Conservation (phyloP, 495 filamentous ascomycete species). For the Aspergillus sclerotiicarbonarius region DNA sequence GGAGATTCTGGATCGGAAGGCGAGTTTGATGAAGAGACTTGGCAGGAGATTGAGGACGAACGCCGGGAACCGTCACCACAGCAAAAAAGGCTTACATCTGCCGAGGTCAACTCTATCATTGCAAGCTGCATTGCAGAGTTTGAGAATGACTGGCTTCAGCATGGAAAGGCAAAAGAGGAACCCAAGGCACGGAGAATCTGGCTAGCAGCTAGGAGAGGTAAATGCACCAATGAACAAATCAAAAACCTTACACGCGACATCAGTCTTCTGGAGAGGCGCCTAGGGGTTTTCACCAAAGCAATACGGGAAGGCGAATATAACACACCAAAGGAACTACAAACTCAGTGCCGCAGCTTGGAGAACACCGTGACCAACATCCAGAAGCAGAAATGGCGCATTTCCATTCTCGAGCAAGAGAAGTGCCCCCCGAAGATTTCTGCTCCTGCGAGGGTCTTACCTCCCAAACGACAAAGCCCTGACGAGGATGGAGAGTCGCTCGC, state of each 20-base stretch:
- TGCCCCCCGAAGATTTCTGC: slow-evolving; percentile 48
- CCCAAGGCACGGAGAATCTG: slow-evolving; percentile 60
- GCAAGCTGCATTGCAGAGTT: slow-evolving; percentile 51
- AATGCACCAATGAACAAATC: slow-evolving; percentile 29
- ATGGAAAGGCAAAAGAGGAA: slow-evolving; percentile 51
- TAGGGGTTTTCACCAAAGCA: slow-evolving; percentile 48
- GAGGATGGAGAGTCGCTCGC: slow-evolving; percentile 44
- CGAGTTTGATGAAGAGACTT: slow-evolving; percentile 55
- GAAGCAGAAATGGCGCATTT: slow-evolving; percentile 52
- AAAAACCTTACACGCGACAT: slow-evolving; percentile 22
- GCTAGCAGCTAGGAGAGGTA: slow-evolving; percentile 44
- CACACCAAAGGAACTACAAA: slow-evolving; percentile 41
- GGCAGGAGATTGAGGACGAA: slow-evolving; percentile 63
- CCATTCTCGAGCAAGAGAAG: slow-evolving; percentile 44
- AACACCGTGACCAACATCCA: slow-evolving; percentile 58
- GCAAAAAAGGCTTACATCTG: slow-evolving; percentile 34
- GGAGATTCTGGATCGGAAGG: slow-evolving; percentile 63
- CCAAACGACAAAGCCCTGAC: slow-evolving; percentile 17
- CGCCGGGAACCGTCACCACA: slow-evolving; percentile 16
- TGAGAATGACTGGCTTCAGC: slow-evolving; percentile 55
- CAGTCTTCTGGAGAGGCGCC: slow-evolving; percentile 41
- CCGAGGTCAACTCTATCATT: slow-evolving; percentile 51
- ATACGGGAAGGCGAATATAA: slow-evolving; percentile 52
- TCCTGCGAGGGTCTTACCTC: slow-evolving; percentile 24
- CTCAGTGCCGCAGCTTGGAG: slow-evolving; percentile 58